Conservation (phyloP, 441 rosid species). For the Arabidopsis hybrid region DNA sequence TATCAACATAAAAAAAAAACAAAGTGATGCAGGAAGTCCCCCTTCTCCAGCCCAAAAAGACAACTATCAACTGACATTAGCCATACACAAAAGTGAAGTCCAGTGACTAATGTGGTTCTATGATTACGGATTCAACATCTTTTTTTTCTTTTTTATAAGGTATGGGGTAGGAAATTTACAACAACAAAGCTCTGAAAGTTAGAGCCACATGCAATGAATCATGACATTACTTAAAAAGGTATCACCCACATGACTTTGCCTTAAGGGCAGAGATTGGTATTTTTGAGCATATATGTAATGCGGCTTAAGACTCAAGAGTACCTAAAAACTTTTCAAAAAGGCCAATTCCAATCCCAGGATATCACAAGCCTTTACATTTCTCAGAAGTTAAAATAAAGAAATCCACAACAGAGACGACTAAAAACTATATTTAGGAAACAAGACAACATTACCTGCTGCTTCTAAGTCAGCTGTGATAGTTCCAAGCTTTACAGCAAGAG, state of each 20-base stretch:
- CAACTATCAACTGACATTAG: constrained; percentile 21
- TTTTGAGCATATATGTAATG: constrained; percentile 14
- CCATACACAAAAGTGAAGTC: constrained; percentile 18
- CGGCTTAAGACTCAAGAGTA: not conserved
- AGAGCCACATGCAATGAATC: constrained; percentile 12
- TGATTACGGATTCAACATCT: constrained; percentile 10
- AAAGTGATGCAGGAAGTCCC: constrained; percentile 23
- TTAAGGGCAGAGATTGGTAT: constrained; percentile 11
- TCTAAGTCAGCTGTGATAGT: constrained; percentile 93
- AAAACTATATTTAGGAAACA: constrained; percentile 30
- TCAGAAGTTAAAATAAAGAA: not conserved
- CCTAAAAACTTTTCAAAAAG: not conserved
- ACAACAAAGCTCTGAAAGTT: constrained; percentile 14
- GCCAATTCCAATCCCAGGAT: not conserved
- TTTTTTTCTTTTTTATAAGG: not conserved
- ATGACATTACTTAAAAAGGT: constrained; percentile 10
- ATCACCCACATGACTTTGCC: constrained; percentile 23
- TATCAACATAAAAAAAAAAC: constrained; percentile 7
- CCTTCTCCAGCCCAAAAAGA: constrained; percentile 20
- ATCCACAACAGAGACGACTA: not conserved
- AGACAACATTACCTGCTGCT: constrained; percentile 86
- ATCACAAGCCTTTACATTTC: not conserved
- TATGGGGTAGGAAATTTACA: constrained; percentile 8
- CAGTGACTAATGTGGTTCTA: constrained; percentile 20
- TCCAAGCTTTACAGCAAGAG: constrained; percentile 97